Percentiles rank a stretch among this genome's conserved stretches.
These are phyloP conservation scores for Coemansia sp. DNA, from an alignment of 192 early-diverging fungal species.

Conservation along the genomic window DNA sequence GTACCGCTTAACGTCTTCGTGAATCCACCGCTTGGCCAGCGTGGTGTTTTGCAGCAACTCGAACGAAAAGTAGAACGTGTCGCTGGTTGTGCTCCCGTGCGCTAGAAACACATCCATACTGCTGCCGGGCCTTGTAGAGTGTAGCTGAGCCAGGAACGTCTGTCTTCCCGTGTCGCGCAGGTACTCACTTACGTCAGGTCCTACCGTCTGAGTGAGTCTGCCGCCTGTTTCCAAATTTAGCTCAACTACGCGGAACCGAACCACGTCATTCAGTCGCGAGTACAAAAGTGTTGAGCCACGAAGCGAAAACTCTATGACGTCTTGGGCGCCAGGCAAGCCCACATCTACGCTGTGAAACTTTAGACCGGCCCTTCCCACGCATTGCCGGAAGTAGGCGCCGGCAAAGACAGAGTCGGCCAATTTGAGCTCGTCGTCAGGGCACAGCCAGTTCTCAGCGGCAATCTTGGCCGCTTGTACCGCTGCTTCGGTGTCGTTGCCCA, in stretches of 20 bases:
- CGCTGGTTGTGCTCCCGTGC: conserved; percentile 34
- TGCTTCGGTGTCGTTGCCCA: conserved; percentile 9
- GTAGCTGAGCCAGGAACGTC: conserved; percentile 41
- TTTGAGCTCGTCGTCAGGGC: conserved; percentile 27
- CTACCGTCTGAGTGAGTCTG: conserved; percentile 24
- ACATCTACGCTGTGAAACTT: conserved; percentile 20
- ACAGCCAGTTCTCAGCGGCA: conserved; percentile 18
- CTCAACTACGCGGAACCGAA: conserved; percentile 44
- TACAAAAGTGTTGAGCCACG: conserved; percentile 45
- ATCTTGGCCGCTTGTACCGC: conserved; percentile 9
- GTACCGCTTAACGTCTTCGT: conserved; percentile 44
- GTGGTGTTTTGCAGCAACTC: conserved; percentile 50
- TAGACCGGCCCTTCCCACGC: conserved; percentile 34
- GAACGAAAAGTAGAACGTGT: conserved; percentile 53
- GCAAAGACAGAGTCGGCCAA: conserved; percentile 40
- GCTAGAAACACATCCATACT: conserved; percentile 46
- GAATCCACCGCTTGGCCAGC: conserved; percentile 18
- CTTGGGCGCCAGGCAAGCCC: conserved; percentile 32
- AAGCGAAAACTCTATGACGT: conserved; percentile 50
- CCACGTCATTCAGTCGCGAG: conserved; percentile 45
- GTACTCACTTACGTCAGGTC: conserved; percentile 35
- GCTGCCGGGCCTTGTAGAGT: conserved; percentile 36
- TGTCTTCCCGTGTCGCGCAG: conserved; percentile 42
- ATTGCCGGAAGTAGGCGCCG: conserved; percentile 19
- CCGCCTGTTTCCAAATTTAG: conserved; percentile 6